These are phyloP conservation scores for Thalia dealbata DNA, from an alignment of 176 grass and related monocot genomes.

Conservation along the genomic window DNA sequence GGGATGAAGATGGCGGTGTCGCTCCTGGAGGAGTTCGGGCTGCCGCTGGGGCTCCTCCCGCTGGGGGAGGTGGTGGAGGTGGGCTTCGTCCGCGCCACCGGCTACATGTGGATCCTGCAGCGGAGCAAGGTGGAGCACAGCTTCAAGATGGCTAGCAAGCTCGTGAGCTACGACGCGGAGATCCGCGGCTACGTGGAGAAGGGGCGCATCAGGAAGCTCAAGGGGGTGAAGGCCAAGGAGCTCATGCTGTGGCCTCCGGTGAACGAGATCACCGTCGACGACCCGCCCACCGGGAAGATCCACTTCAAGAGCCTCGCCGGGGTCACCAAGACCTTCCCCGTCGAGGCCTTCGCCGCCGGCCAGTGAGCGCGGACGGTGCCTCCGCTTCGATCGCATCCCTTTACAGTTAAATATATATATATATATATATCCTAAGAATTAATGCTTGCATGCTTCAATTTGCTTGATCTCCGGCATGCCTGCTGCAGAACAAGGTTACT, in stretches of 20 bases:
- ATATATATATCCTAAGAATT: too few relatives aligned
- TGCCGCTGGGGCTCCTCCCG: conserved; percentile 71
- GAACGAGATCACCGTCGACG: conserved; percentile 52
- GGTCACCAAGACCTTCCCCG: conserved; percentile 73
- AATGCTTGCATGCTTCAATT: too few relatives aligned
- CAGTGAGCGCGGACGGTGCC: conserved; percentile 25
- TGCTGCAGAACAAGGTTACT: too few relatives aligned
- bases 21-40: conserved; percentile 61
- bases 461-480: too few relatives aligned
- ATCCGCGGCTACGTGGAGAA: conserved; percentile 41
- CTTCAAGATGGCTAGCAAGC: conserved; percentile 55
- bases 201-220: conserved; percentile 57
- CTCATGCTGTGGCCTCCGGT: conserved; percentile 68
- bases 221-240: conserved; percentile 85
- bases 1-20: conserved; percentile 27
- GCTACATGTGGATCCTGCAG: conserved; percentile 70
- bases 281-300: conserved; percentile 57
- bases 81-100: conserved; percentile 57
- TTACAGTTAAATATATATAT: too few relatives aligned
- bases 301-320: conserved; percentile 79
- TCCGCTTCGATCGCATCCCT: neutral
- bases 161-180: conserved; percentile 57
- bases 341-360: conserved; percentile 52
- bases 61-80: conserved; percentile 47
- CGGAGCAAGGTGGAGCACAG: conserved; percentile 53